phyloP scores from a whole-genome alignment of 2,329 filamentous ascomycete genomes.

The Trichophyton verrucosum region DNA sequence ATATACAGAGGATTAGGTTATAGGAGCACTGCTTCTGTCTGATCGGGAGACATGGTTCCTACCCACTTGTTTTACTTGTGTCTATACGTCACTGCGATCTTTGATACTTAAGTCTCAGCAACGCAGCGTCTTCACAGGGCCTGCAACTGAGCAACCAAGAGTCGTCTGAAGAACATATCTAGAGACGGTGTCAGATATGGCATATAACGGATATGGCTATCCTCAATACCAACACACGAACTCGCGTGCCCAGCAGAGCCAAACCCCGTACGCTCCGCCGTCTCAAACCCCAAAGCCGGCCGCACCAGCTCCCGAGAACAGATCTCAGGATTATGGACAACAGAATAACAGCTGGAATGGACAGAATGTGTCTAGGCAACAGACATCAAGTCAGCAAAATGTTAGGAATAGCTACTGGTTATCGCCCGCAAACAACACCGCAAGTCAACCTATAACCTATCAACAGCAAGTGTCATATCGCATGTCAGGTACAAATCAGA shows the following conservation, averaged over 20 bases:
- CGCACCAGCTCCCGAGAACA: constrained; percentile 2
- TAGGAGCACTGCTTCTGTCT: background rate
- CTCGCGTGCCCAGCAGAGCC: constrained; percentile 1
- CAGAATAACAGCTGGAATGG: constrained; percentile 9
- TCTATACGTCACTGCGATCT: background rate
- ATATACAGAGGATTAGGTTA: background rate
- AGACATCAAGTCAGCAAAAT: constrained; percentile 3
- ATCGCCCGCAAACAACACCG: background rate
- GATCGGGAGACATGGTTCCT: background rate
- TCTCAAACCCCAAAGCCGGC: constrained; percentile 1
- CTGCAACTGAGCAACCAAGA: background rate
- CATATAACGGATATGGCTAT: constrained; percentile 12
- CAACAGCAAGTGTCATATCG: constrained; percentile 9
- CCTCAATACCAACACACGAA: constrained; percentile 8
- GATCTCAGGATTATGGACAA: constrained; percentile 8
- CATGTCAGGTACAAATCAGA: constrained; percentile 7
- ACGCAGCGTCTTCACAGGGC: background rate
- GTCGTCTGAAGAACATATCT: background rate
- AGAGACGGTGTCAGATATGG: constrained; percentile 6
- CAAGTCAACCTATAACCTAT: constrained; percentile 3
- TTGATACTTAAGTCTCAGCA: background rate
- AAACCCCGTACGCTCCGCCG: constrained; percentile 4
- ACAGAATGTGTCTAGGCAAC: constrained; percentile 4
- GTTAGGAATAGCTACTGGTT: constrained; percentile 7
- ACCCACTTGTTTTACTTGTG: background rate